Percentiles rank a stretch among this genome's conserved stretches.
Conservation (phyloP, 169 alveolate genomes). For the Perkinsus chesapeaki region DNA sequence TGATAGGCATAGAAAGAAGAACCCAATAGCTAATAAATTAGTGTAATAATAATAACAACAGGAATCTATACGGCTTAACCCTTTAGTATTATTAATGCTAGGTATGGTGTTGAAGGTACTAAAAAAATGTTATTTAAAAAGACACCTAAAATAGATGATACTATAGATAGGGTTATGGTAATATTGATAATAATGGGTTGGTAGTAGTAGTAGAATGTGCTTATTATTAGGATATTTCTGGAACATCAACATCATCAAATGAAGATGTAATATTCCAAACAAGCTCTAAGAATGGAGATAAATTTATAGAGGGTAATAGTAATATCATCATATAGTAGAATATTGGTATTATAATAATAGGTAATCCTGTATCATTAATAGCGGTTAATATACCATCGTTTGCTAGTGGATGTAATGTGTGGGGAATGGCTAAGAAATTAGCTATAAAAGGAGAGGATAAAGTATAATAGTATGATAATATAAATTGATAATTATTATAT, state of each 20-base stretch:
- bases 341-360: conserved; percentile 12
- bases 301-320: conserved; percentile 13
- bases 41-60: conserved; percentile 34
- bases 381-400: conserved; percentile 33
- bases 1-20: conserved; percentile 52
- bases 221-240: too few species aligned
- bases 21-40: conserved; percentile 21
- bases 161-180: conserved; percentile 13
- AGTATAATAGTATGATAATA: background rate
- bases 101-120: conserved; percentile 15
- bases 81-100: background rate
- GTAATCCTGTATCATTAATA: conserved; percentile 28
- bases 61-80: background rate
- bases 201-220: too few species aligned
- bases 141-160: background rate
- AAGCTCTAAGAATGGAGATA: conserved; percentile 4
- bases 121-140: background rate
- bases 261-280: conserved; percentile 16
- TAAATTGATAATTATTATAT: background rate
- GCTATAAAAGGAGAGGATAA: conserved; percentile 14
- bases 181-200: too few species aligned
- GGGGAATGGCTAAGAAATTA: conserved; percentile 27
- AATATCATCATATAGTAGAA: too few species aligned
- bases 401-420: conserved; percentile 33
- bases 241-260: background rate